Evolutionary conservation across 257 asterid species (phyloP).

Genomic region (Dorcoceras hygrometricum): DNA sequence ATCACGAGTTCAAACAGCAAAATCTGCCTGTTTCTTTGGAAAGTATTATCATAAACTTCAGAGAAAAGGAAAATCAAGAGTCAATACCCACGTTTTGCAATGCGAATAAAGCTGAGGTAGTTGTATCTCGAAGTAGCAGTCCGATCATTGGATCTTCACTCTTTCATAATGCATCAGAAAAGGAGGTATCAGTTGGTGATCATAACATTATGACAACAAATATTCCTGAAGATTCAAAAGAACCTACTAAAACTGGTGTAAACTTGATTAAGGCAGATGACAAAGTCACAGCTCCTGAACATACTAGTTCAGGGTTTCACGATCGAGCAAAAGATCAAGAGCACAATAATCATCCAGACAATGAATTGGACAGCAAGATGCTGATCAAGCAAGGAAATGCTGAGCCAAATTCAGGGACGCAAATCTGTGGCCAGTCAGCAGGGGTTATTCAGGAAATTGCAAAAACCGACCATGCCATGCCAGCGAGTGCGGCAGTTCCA

Average conservation of each 20-base stretch:
- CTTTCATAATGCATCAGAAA: slow-evolving; percentile 25
- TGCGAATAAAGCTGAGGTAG: slow-evolving; percentile 29
- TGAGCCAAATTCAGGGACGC: slow-evolving; percentile 17
- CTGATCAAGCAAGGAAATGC: slow-evolving; percentile 25
- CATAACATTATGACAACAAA: slow-evolving; percentile 22
- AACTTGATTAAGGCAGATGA: slow-evolving; percentile 27
- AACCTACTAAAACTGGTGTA: slow-evolving; percentile 29
- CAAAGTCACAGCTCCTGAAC: slow-evolving; percentile 28
- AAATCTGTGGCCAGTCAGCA: slow-evolving; percentile 22
- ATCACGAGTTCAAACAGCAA: slow-evolving; percentile 28
- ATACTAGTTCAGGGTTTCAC: slow-evolving; percentile 24
- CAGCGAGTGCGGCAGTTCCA: slow-evolving; percentile 25
- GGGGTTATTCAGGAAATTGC: slow-evolving; percentile 27
- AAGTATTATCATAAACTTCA: slow-evolving; percentile 32
- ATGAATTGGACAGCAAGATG: slow-evolving; percentile 16
- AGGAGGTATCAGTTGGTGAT: slow-evolving; percentile 28
- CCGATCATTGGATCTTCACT: slow-evolving; percentile 30
- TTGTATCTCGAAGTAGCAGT: slow-evolving; percentile 23
- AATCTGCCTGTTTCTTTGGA: slow-evolving; percentile 32
- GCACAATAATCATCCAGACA: slow-evolving; percentile 18
- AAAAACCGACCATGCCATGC: slow-evolving; percentile 24
- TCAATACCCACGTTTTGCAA: slow-evolving; percentile 28
- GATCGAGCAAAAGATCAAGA: slow-evolving; percentile 27
- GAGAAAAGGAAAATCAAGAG: slow-evolving; percentile 33
- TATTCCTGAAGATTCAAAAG: slow-evolving; percentile 23